Evolutionary conservation across 1,284 basidiomycete genomes (phyloP).

Genomic region (Trichosporon sp.): DNA sequence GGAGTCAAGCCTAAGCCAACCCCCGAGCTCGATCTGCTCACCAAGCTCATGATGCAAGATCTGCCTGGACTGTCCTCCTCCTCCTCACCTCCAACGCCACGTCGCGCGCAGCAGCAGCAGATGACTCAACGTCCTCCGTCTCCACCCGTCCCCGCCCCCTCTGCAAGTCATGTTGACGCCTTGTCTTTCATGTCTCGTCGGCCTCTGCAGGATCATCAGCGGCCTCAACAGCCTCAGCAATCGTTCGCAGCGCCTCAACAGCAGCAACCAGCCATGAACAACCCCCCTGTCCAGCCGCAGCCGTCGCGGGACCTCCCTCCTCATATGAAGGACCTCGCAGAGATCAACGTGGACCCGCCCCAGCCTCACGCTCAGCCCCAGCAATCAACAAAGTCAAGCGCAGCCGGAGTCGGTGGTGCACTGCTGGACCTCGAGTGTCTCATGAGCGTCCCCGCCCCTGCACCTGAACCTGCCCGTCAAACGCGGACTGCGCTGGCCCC

Average conservation of each 20-base stretch:
- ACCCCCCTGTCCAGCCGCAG: background rate
- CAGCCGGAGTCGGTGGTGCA: background rate
- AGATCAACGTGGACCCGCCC: background rate
- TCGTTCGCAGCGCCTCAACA: no score
- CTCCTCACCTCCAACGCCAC: background rate
- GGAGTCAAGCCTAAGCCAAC: background rate
- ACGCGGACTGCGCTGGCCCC: background rate
- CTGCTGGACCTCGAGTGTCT: background rate
- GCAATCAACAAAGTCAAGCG: background rate
- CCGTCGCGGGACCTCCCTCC: background rate
- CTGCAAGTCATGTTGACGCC: background rate
- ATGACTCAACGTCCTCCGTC: background rate
- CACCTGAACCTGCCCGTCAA: background rate
- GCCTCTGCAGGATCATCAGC: background rate
- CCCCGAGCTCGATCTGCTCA: background rate
- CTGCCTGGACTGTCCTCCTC: background rate
- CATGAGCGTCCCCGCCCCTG: background rate
- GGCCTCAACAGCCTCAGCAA: background rate
- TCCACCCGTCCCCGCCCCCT: background rate
- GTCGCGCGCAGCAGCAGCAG: background rate
- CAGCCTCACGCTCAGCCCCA: background rate
- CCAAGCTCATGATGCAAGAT: background rate
- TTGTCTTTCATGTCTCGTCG: background rate
- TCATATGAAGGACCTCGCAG: background rate
- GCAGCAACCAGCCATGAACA: background rate